Conservation (phyloP, 1,284 basidiomycete genomes). For the Fomitiporia mediterranea region DNA sequence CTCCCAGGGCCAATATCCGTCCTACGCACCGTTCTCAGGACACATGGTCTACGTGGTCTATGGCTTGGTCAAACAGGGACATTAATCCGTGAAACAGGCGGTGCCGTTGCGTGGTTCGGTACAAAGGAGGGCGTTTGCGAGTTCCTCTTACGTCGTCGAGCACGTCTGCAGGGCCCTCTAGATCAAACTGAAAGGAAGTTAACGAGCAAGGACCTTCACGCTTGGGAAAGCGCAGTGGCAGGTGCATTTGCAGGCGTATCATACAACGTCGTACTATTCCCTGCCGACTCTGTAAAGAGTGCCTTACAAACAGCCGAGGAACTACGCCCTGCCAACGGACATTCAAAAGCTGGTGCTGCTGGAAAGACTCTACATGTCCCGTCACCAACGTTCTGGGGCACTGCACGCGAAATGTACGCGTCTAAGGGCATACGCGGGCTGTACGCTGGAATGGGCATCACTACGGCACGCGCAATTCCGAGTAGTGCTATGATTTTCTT, state of each 20-base stretch:
- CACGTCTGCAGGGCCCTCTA: conserved; percentile 27
- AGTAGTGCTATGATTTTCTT: conserved; percentile 90
- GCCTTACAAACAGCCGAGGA: conserved; percentile 94
- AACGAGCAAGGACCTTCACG: conserved; percentile 46
- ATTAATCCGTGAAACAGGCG: conserved; percentile 84
- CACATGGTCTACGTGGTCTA: conserved; percentile 69
- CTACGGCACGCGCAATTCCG: conserved; percentile 82
- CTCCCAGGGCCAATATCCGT: conserved; percentile 69
- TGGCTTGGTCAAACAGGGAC: conserved; percentile 89
- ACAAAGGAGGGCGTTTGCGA: conserved; percentile 75
- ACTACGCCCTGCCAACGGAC: conserved; percentile 48
- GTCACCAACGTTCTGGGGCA: conserved; percentile 67
- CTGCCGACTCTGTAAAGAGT: conserved; percentile 93
- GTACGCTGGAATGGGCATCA: conserved; percentile 96
- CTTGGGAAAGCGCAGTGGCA: conserved; percentile 80
- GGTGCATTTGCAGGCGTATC: conserved; percentile 86
- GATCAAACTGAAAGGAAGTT: conserved; percentile 15
- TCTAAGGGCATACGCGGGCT: conserved; percentile 79
- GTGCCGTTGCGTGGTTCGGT: conserved; percentile 83
- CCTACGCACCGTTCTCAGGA: conserved; percentile 57
- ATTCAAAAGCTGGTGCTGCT: conserved; percentile 20
- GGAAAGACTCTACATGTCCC: conserved; percentile 28
- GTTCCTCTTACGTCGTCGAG: conserved; percentile 43
- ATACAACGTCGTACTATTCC: conserved; percentile 86
- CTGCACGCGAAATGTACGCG: conserved; percentile 71